phyloP scores from a whole-genome alignment of 2,329 filamentous ascomycete species.

The Davidsoniella eucalypti region DNA sequence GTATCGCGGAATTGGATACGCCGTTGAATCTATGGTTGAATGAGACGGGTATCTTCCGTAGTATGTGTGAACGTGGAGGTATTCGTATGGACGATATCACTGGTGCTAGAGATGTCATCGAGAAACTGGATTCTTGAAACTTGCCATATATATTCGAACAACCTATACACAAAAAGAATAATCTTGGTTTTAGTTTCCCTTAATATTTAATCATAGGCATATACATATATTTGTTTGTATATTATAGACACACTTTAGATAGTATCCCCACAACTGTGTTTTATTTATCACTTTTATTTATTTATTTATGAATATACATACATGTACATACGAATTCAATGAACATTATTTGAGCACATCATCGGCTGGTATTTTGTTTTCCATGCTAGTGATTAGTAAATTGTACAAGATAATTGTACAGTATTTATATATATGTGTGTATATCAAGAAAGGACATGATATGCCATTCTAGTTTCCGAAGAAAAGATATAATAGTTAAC shows the following conservation, averaged over 20 bases:
- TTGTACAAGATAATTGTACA: too few species aligned
- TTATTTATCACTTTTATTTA: too few species aligned
- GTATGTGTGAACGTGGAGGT: conserved; percentile 80
- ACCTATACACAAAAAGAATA: neutral
- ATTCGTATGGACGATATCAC: conserved; percentile 45
- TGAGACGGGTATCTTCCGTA: conserved; percentile 60
- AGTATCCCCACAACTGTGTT: too few species aligned
- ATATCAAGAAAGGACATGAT: too few species aligned
- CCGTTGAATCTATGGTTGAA: conserved; percentile 56
- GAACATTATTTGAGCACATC: neutral
- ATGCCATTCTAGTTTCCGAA: too few species aligned
- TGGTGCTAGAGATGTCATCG: conserved; percentile 24
- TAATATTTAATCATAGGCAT: neutral
- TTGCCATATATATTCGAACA: neutral
- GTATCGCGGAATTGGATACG: conserved; percentile 71
- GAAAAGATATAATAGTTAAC: too few species aligned
- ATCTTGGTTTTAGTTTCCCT: neutral
- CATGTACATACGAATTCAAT: neutral
- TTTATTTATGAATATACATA: too few species aligned
- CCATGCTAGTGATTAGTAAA: neutral
- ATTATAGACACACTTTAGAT: neutral
- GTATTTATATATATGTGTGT: too few species aligned
- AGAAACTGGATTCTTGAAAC: conserved; percentile 6
- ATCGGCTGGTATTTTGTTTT: too few species aligned
- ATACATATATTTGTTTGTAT: neutral